These are phyloP conservation scores for Pseudogymnoascus sp. DNA, from an alignment of 2,329 filamentous ascomycete species.

Conservation along the genomic window DNA sequence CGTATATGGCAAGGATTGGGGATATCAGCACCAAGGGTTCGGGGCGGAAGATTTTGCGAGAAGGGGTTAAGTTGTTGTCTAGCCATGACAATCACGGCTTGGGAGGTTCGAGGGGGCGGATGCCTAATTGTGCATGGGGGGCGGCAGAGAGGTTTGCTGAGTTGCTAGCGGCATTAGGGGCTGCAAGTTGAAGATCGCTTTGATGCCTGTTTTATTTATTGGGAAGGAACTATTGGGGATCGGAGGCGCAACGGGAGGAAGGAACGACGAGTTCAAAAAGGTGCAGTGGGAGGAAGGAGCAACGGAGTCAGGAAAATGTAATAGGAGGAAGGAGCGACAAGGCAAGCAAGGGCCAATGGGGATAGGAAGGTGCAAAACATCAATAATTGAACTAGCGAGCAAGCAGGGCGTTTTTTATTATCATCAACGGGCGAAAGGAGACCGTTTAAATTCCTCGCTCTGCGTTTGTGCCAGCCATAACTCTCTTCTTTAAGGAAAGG, in stretches of 20 bases:
- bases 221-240: too few species aligned
- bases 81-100: neutral
- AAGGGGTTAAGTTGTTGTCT: conserved; percentile 13
- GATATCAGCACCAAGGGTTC: conserved; percentile 12
- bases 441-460: neutral
- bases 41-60: conserved; percentile 12
- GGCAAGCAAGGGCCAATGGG: neutral
- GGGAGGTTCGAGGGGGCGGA: neutral
- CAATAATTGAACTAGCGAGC: too few species aligned
- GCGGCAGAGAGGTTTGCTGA: conserved; percentile 1
- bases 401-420: neutral
- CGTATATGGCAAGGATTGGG: conserved; percentile 15
- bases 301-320: neutral
- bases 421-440: neutral
- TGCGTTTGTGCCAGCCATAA: neutral
- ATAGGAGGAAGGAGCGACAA: neutral
- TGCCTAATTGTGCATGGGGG: neutral
- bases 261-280: neutral
- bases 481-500: neutral
- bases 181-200: neutral
- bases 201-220: neutral
- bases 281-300: neutral
- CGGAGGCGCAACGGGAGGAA: neutral
- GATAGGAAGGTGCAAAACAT: neutral
- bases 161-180: neutral